Base-by-base conservation (phyloP, 2,329 filamentous ascomycete genomes). In the Penicillium sp. region DNA sequence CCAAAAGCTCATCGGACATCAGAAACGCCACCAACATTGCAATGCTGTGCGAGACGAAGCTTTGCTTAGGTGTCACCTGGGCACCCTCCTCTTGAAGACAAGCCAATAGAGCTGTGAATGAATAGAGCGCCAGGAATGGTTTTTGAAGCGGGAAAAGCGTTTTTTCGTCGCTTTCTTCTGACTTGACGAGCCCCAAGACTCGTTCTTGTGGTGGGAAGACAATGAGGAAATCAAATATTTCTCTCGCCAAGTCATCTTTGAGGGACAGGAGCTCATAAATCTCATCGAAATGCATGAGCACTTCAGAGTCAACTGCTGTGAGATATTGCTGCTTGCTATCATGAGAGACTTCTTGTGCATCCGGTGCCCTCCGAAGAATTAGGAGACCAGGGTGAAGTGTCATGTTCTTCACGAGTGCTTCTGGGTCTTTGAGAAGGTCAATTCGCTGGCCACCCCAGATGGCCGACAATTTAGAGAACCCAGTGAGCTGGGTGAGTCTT, bases 241-340 rank as follows among this genome's bases (percentile, higher is more conserved):
- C 86, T 68, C 83, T 79, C 7, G 90, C 86, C 43, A 91, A 77
- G 49, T 78, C 80, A 57, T 93, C 87, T 45, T 90, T 84, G 76
- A 93, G 84, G 61, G 86, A 86, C 53, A 98, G 80, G 67, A 93
- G 89, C 44, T 86, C 84, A 82, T 95, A 96, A 24, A 99, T 77
- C 59, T 93, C 87, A 53, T 90, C 84, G 67, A 96, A 96, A 72
- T 96, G 90, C 56, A 86, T 83, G 63, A 95, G 78, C 22, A 98
- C 87, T 65, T 93, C 90, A 13, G 85, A 82, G 69, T 98, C 91
- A 3, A 98, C 80, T 1, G 82, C 35, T 77, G 82, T 60, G 78
- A 86, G 47, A 78, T 83, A 49, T 77, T 85, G 51, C 75, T 81
- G 59, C 78, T 66, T 69, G 16, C 68, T 68, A 22, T 60, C 60